Conservation (phyloP, 1,284 basidiomycete genomes). For the Cutaneotrichosporon sp. region DNA sequence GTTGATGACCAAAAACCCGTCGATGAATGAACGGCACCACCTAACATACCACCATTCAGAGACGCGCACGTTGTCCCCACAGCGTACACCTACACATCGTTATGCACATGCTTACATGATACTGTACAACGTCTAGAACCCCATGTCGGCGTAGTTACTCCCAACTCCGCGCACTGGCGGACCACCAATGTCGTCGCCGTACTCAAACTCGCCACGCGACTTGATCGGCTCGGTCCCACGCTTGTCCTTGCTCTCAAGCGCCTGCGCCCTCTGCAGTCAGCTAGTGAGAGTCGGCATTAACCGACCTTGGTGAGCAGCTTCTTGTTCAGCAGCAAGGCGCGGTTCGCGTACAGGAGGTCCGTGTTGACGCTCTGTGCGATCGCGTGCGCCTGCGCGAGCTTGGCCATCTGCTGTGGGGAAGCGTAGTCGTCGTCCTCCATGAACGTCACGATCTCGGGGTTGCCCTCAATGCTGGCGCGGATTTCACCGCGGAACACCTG, state of each 20-base stretch:
- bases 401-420: slow-evolving; percentile 13
- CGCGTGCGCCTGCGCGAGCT: slow-evolving; percentile 18
- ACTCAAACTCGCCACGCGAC: neutral
- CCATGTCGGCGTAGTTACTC: slow-evolving; percentile 17
- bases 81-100: neutral
- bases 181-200: slow-evolving; percentile 6
- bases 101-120: slow-evolving; percentile 4
- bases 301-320: slow-evolving; percentile 37
- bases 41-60: too few species aligned
- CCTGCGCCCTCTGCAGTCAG: slow-evolving; percentile 10
- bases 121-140: slow-evolving; percentile 13
- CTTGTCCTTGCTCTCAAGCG: slow-evolving; percentile 11
- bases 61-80: too few species aligned
- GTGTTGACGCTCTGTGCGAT: slow-evolving; percentile 20
- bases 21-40: too few species aligned
- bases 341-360: slow-evolving; percentile 26
- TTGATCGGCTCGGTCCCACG: slow-evolving; percentile 1
- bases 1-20: too few species aligned
- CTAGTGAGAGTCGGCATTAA: neutral
- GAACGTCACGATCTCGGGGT: slow-evolving; percentile 30
- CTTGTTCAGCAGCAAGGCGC: slow-evolving; percentile 23
- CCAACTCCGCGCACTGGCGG: slow-evolving; percentile 17
- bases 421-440: slow-evolving; percentile 21
- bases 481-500: slow-evolving; percentile 22
- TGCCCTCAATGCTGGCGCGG: slow-evolving; percentile 19